A percentile compares a stretch with the other conserved stretches of the same genome.
phyloP scores from a whole-genome alignment of 176 grass and related monocot species.

The Rhynchospora pubera region DNA sequence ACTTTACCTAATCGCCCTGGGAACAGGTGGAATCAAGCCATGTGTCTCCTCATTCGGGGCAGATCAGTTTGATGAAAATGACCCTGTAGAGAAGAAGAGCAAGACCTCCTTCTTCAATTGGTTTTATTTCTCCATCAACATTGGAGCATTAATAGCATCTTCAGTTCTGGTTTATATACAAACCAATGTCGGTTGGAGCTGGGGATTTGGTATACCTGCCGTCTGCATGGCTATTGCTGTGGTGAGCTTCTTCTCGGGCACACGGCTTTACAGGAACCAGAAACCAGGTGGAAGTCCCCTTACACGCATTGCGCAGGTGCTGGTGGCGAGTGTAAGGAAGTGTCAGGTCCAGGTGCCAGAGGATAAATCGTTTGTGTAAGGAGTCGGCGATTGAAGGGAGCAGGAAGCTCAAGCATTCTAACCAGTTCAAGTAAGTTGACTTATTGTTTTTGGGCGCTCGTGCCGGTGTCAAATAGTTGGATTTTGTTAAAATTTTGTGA shows the following conservation, averaged over 20 bases:
- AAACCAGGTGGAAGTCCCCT: slow-evolving; percentile 66
- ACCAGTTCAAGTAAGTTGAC: slow-evolving; percentile 38
- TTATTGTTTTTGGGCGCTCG: not conserved
- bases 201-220: slow-evolving; percentile 85
- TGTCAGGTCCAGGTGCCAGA: slow-evolving; percentile 29
- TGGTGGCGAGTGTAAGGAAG: slow-evolving; percentile 46
- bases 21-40: slow-evolving; percentile 85
- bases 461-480: not conserved
- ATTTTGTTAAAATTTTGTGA: not conserved
- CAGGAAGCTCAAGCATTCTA: slow-evolving; percentile 71
- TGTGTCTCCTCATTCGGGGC: slow-evolving; percentile 80
- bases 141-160: slow-evolving; percentile 68
- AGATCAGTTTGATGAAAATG: slow-evolving; percentile 73
- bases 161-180: slow-evolving; percentile 82
- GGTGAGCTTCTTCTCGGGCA: slow-evolving; percentile 64
- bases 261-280: slow-evolving; percentile 72
- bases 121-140: slow-evolving; percentile 95
- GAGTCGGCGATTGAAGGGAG: slow-evolving; percentile 68
- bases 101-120: slow-evolving; percentile 93
- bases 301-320: slow-evolving; percentile 62
- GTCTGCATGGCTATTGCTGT: slow-evolving; percentile 72
- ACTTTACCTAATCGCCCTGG: slow-evolving; percentile 64
- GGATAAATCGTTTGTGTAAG: slow-evolving; percentile 29
- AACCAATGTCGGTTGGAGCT: slow-evolving; percentile 73
- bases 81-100: slow-evolving; percentile 41